Conservation (phyloP, 176 grass and related monocot species). For the Lolium rigidum region DNA sequence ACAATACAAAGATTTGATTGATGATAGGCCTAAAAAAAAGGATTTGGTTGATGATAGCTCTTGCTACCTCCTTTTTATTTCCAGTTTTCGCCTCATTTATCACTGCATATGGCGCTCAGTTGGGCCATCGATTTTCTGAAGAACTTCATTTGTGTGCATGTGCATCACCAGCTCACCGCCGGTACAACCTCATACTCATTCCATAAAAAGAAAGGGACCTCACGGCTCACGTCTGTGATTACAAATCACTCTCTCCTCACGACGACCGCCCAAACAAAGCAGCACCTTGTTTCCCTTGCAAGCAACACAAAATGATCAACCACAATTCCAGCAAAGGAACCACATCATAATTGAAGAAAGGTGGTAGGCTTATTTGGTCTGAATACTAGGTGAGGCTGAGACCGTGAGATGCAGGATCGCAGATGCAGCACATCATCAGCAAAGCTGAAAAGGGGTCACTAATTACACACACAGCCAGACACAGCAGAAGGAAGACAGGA, state of each 20-base stretch:
- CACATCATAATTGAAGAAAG: background rate
- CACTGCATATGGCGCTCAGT: background rate
- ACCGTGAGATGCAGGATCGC: background rate
- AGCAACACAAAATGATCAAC: constrained; percentile 47
- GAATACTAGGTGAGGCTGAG: background rate
- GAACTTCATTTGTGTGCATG: background rate
- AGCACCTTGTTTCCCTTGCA: constrained; percentile 50
- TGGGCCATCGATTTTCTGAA: no score
- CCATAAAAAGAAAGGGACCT: constrained; percentile 22
- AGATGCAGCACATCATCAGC: background rate
- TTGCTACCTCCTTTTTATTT: background rate
- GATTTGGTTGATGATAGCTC: background rate
- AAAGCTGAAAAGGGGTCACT: background rate
- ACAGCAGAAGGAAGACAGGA: constrained; percentile 25
- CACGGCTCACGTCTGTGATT: constrained; percentile 35
- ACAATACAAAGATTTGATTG: no score
- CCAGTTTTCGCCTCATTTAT: background rate
- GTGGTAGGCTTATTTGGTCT: constrained; percentile 8
- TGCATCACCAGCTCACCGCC: background rate
- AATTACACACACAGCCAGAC: background rate
- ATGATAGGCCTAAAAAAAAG: no score
- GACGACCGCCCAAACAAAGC: background rate
- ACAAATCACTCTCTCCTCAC: background rate
- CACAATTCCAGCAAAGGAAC: constrained; percentile 18
- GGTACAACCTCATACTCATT: constrained; percentile 32